phyloP scores from a whole-genome alignment of 768 basidiomycete species.

The Naganishia antarctica region DNA sequence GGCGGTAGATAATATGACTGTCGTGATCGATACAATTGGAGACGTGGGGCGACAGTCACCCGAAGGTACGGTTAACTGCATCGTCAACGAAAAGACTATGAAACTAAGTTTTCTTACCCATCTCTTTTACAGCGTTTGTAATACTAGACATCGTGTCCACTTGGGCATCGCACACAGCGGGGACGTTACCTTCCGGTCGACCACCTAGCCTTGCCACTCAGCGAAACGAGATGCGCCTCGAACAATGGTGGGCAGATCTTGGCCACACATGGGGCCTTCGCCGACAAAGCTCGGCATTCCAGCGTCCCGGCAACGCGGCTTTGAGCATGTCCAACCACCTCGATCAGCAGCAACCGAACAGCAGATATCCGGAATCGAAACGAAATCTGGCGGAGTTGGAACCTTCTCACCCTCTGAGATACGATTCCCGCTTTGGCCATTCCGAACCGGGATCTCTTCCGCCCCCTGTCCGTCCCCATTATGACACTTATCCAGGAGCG shows the following conservation, averaged over 20 bases:
- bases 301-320: background rate
- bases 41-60: conserved; percentile 40
- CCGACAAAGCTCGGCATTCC: conserved; percentile 1
- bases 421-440: background rate
- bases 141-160: conserved; percentile 42
- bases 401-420: background rate
- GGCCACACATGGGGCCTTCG: conserved; percentile 20
- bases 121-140: conserved; percentile 38
- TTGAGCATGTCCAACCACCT: background rate
- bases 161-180: conserved; percentile 36
- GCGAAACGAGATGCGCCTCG: conserved; percentile 18
- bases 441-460: background rate
- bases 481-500: background rate
- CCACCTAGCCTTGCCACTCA: conserved; percentile 9
- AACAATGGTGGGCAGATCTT: conserved; percentile 25
- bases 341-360: background rate
- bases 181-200: conserved; percentile 7
- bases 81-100: background rate
- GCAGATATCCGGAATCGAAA: background rate
- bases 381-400: background rate
- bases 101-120: background rate
- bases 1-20: conserved; percentile 45
- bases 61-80: conserved; percentile 35
- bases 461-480: background rate
- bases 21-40: conserved; percentile 42